Evolutionary conservation across 1,284 basidiomycete genomes (phyloP).

Genomic region (Sporisorium exsertum): DNA sequence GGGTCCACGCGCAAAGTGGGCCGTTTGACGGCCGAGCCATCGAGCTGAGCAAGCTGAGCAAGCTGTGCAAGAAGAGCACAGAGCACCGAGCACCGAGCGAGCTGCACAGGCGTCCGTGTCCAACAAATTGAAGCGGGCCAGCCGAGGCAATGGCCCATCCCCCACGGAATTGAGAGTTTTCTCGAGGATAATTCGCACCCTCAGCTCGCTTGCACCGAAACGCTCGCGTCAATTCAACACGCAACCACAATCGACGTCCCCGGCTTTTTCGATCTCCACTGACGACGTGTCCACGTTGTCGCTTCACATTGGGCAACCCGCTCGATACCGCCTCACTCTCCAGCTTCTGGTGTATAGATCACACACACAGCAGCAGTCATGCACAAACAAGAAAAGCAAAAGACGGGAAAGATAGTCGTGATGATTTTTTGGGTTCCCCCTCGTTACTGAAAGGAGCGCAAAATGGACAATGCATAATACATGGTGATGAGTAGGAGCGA

Average conservation of each 20-base stretch:
- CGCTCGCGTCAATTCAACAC: no score
- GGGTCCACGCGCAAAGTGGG: not conserved
- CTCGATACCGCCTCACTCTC: not conserved
- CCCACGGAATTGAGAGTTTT: no score
- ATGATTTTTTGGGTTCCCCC: slow-evolving; percentile 45
- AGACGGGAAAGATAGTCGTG: slow-evolving; percentile 27
- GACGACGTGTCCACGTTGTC: not conserved
- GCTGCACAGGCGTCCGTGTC: no score
- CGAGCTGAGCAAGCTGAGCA: not conserved
- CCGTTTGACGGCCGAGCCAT: not conserved
- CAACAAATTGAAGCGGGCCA: no score
- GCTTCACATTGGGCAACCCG: not conserved
- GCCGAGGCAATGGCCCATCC: no score
- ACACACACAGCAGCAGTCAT: not conserved
- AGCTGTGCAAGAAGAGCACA: no score
- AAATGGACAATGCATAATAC: slow-evolving; percentile 39
- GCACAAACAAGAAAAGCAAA: not conserved
- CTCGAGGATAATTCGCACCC: no score
- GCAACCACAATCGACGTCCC: no score
- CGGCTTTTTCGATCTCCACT: not conserved
- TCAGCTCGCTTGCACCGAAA: no score
- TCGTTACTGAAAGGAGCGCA: slow-evolving; percentile 38
- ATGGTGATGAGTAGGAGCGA: slow-evolving; percentile 9
- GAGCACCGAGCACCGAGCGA: no score
- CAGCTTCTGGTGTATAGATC: not conserved